These are phyloP conservation scores for Podospora didyma DNA, from an alignment of 495 filamentous ascomycete genomes.

Conservation along the genomic window DNA sequence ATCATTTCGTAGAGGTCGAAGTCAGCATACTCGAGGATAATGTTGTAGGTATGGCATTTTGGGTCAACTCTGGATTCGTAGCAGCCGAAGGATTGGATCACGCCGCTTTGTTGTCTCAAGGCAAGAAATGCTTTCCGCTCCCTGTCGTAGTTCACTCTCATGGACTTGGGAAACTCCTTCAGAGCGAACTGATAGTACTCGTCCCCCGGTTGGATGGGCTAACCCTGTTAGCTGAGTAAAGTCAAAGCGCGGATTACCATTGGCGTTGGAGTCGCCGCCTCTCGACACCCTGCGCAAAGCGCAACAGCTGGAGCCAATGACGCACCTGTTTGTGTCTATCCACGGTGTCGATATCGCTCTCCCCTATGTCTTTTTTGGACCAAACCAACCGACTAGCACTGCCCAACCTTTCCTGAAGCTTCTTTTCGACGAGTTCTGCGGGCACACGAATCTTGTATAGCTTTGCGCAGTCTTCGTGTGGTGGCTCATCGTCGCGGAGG, in stretches of 20 bases:
- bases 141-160: constrained; percentile 12
- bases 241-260: no score
- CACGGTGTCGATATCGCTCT: no score
- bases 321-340: no score
- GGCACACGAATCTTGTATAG: constrained; percentile 4
- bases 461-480: background rate
- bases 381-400: background rate
- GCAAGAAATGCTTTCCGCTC: constrained; percentile 26
- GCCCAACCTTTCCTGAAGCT: background rate
- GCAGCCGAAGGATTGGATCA: constrained; percentile 24
- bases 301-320: no score
- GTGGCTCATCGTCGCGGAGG: background rate
- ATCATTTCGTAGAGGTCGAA: constrained; percentile 30
- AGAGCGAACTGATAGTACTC: constrained; percentile 2
- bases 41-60: constrained; percentile 13
- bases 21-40: constrained; percentile 33
- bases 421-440: background rate
- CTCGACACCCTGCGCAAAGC: no score
- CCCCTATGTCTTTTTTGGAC: background rate
- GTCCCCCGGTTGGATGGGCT: background rate
- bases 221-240: no score
- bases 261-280: no score
- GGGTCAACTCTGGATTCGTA: constrained; percentile 9
- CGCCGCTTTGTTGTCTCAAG: constrained; percentile 16
- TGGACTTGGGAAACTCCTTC: constrained; percentile 1